phyloP scores from a whole-genome alignment of 768 basidiomycete genomes.

The Leccinum incarnatum region DNA sequence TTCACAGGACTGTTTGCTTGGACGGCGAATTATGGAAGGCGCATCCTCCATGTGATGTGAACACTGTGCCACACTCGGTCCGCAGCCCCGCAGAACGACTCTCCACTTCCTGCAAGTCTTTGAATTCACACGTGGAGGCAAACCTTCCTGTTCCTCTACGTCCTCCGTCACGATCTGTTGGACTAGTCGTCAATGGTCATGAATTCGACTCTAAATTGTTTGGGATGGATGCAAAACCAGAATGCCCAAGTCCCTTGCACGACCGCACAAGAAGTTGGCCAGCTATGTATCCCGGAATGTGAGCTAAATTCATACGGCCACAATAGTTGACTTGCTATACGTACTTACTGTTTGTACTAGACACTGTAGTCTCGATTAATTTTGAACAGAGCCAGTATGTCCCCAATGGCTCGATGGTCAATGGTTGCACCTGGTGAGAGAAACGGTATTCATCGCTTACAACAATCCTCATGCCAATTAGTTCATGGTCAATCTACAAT shows the following conservation, averaged over 20 bases:
- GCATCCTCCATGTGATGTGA: neutral
- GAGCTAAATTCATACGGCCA: constrained; percentile 1
- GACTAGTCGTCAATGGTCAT: neutral
- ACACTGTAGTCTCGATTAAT: constrained; percentile 9
- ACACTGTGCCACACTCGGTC: constrained; percentile 2
- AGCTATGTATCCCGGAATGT: constrained; percentile 18
- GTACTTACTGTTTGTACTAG: constrained; percentile 7
- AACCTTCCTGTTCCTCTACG: neutral
- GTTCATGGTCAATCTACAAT: constrained; percentile 32
- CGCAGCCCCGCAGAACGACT: constrained; percentile 2
- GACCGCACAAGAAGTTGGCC: constrained; percentile 17
- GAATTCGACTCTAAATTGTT: constrained; percentile 13
- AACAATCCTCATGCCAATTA: constrained; percentile 7
- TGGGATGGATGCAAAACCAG: constrained; percentile 11
- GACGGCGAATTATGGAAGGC: constrained; percentile 2
- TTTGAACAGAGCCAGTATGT: constrained; percentile 21
- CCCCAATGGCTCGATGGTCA: constrained; percentile 16
- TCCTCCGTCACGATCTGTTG: neutral
- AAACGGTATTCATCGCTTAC: neutral
- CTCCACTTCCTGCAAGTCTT: neutral
- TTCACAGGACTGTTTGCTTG: constrained; percentile 3
- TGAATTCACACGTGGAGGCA: neutral
- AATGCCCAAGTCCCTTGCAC: constrained; percentile 12
- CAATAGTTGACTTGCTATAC: neutral
- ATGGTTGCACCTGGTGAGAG: constrained; percentile 25